Conservation (phyloP, 1,284 basidiomycete genomes). For the Inonotus hispidus region DNA sequence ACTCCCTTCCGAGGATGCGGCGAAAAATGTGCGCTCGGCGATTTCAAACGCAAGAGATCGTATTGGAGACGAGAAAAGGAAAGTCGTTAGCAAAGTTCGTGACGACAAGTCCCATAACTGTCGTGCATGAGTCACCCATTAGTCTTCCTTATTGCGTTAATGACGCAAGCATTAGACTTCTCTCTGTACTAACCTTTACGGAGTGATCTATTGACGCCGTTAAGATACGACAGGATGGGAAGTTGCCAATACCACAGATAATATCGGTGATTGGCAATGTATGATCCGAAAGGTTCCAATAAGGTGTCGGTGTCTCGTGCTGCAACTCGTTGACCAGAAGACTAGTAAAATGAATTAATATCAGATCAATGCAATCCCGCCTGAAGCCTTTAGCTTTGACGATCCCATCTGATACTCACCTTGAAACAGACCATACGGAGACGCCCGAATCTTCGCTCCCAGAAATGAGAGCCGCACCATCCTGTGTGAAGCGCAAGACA, state of each 20-base stretch:
- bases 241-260: conserved; percentile 69
- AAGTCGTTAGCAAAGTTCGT: conserved; percentile 76
- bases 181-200: conserved; percentile 64
- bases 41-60: conserved; percentile 71
- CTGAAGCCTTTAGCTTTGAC: conserved; percentile 19
- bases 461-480: conserved; percentile 76
- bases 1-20: conserved; percentile 43
- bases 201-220: conserved; percentile 86
- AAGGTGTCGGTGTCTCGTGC: conserved; percentile 69
- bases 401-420: conserved; percentile 41
- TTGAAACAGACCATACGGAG: conserved; percentile 85
- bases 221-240: conserved; percentile 74
- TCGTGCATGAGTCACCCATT: conserved; percentile 16
- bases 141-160: conserved; percentile 1
- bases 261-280: conserved; percentile 86
- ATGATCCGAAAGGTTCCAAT: conserved; percentile 84
- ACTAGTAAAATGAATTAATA: conserved; percentile 18
- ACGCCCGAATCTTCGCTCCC: conserved; percentile 88
- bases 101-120: conserved; percentile 82
- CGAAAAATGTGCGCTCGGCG: conserved; percentile 85
- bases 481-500: conserved; percentile 77
- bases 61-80: conserved; percentile 74
- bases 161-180: background rate
- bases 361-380: conserved; percentile 24
- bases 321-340: conserved; percentile 66